phyloP scores from a whole-genome alignment of 495 filamentous ascomycete species.

The Penicillium waksmanii region DNA sequence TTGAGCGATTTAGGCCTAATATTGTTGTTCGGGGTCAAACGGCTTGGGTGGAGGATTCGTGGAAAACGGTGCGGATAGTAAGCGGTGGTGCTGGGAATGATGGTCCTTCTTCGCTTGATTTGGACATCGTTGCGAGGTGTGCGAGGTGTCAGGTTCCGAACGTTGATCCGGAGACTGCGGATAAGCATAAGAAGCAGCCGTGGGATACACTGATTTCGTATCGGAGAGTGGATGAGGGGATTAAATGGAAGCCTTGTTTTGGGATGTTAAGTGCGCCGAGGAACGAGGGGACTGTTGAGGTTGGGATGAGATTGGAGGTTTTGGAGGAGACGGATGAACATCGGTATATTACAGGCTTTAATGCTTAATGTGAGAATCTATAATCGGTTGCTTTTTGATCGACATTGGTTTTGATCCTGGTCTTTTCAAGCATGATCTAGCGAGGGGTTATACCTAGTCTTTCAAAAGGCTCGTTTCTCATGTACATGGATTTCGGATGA shows the following conservation, averaged over 20 bases:
- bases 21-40: conserved; percentile 68
- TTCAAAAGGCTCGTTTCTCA: no score
- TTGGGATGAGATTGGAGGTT: conserved; percentile 59
- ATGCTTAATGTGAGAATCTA: background rate
- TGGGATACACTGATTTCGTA: conserved; percentile 72
- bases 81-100: background rate
- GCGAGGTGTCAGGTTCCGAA: conserved; percentile 86
- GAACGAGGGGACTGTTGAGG: conserved; percentile 52
- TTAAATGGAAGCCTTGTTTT: conserved; percentile 71
- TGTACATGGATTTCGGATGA: no score
- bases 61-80: conserved; percentile 71
- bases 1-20: conserved; percentile 81
- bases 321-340: conserved; percentile 60
- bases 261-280: conserved; percentile 80
- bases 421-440: no score
- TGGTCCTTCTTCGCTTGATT: conserved; percentile 24
- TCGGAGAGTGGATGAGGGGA: conserved; percentile 75
- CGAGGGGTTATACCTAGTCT: no score
- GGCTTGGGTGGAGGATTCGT: conserved; percentile 77
- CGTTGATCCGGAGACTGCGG: conserved; percentile 72
- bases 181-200: conserved; percentile 73
- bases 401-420: no score
- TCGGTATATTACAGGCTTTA: conserved; percentile 56
- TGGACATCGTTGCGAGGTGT: conserved; percentile 72
- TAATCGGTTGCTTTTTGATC: background rate